These are phyloP conservation scores for Torulaspora franciscae DNA, from an alignment of 805 yeast genomes.

Conservation along the genomic window DNA sequence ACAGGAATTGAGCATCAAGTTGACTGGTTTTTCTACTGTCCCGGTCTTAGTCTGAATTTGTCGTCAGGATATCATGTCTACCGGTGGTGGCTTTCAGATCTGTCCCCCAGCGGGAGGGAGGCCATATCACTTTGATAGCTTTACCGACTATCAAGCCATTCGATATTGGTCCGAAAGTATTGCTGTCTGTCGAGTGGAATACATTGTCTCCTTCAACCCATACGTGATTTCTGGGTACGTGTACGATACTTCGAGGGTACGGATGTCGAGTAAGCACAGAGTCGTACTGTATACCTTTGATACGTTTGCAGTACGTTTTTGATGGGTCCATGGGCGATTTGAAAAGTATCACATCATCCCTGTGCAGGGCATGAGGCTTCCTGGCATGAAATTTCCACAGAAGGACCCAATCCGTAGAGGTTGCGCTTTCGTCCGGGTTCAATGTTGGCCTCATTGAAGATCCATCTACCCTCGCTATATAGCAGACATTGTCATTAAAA, in stretches of 20 bases:
- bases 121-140: conserved; percentile 67
- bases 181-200: conserved; percentile 75
- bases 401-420: conserved; percentile 55
- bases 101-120: conserved; percentile 50
- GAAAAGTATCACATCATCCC: conserved; percentile 72
- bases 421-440: conserved; percentile 55
- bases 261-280: conserved; percentile 54
- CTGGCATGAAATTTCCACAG: conserved; percentile 61
- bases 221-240: conserved; percentile 71
- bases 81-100: conserved; percentile 25
- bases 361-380: conserved; percentile 42
- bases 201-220: conserved; percentile 96
- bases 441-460: conserved; percentile 85
- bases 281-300: conserved; percentile 74
- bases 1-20: conserved; percentile 4
- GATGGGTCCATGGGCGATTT: conserved; percentile 80
- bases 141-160: conserved; percentile 76
- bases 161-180: conserved; percentile 83
- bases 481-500: conserved; percentile 63
- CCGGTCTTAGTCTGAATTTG: conserved; percentile 5
- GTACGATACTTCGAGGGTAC: conserved; percentile 54
- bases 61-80: conserved; percentile 16
- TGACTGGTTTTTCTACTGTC: not conserved
- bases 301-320: conserved; percentile 69
- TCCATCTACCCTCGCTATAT: conserved; percentile 72